A percentile compares a stretch with the other conserved stretches of the same genome.
Conservation (phyloP, 2,329 filamentous ascomycete species). For the Diaporthe eres region DNA sequence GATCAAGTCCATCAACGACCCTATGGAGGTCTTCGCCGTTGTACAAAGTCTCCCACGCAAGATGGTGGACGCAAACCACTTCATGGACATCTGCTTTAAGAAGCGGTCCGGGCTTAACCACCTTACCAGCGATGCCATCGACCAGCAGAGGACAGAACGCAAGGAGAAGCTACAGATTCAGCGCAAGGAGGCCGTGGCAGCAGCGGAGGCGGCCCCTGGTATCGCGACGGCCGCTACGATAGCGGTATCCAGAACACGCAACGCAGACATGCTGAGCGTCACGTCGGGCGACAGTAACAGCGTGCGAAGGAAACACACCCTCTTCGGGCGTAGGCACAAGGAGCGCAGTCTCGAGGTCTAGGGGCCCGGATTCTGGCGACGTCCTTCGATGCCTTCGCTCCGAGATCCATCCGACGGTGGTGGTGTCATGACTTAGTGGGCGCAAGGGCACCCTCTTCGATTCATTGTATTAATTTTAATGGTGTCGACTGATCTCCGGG, state of each 20-base stretch:
- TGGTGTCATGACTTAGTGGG: constrained; percentile 22
- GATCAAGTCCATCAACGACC: constrained; percentile 84
- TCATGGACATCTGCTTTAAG: constrained; percentile 88
- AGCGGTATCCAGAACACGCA: constrained; percentile 43
- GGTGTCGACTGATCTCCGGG: constrained; percentile 30
- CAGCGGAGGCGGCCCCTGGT: constrained; percentile 40
- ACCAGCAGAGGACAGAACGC: constrained; percentile 80
- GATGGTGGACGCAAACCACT: constrained; percentile 83
- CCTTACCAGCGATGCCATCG: constrained; percentile 85
- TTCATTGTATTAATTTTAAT: constrained; percentile 42
- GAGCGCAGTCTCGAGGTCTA: constrained; percentile 38
- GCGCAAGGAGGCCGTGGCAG: constrained; percentile 52
- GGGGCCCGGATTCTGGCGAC: constrained; percentile 36
- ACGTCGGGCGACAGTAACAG: constrained; percentile 47
- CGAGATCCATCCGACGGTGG: not conserved
- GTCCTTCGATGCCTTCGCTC: constrained; percentile 31
- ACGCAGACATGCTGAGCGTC: constrained; percentile 50
- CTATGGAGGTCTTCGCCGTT: constrained; percentile 96
- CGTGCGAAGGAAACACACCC: constrained; percentile 57
- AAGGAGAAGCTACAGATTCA: constrained; percentile 66
- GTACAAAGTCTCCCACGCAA: constrained; percentile 88
- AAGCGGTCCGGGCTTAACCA: constrained; percentile 85
- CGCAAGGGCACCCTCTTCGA: constrained; percentile 25
- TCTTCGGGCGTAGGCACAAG: constrained; percentile 55
- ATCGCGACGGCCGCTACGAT: constrained; percentile 37